These are phyloP conservation scores for Yarrowia alimentaria DNA, from an alignment of 805 yeast species.

Conservation along the genomic window DNA sequence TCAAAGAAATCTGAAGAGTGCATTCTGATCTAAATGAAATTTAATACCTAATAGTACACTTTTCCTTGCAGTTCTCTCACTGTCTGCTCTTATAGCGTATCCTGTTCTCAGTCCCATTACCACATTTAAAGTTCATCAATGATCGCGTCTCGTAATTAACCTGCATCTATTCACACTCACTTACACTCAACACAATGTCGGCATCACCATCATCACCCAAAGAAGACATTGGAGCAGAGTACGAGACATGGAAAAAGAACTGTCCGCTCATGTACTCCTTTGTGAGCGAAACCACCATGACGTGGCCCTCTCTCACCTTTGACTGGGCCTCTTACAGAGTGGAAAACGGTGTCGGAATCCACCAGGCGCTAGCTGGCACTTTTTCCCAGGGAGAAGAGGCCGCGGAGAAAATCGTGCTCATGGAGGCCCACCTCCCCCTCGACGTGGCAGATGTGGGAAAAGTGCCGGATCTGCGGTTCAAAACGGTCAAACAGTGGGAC, in stretches of 20 bases:
- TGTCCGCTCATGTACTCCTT: constrained; percentile 58
- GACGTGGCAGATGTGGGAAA: constrained; percentile 4
- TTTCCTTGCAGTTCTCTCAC: no score
- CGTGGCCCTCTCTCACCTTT: constrained; percentile 61
- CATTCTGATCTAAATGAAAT: no score
- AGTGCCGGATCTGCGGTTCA: background rate
- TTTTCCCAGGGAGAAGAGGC: constrained; percentile 36
- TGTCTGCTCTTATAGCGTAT: no score
- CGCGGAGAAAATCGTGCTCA: constrained; percentile 2
- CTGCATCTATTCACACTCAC: background rate
- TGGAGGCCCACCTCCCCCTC: constrained; percentile 4
- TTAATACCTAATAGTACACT: no score
- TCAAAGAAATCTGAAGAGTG: no score
- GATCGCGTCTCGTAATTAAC: no score
- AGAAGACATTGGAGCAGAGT: constrained; percentile 40
- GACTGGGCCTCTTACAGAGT: constrained; percentile 45
- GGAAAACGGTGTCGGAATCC: background rate
- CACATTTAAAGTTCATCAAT: no score
- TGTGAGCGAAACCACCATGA: constrained; percentile 51
- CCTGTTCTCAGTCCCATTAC: no score
- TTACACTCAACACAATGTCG: background rate
- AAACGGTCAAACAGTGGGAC: constrained; percentile 49
- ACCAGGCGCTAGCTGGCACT: constrained; percentile 52
- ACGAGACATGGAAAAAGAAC: constrained; percentile 64
- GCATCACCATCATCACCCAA: no score